A percentile compares a stretch with the other conserved stretches of the same genome.
Evolutionary conservation across 179 eudicot genomes (phyloP).

Genomic region (Sideroxylon spinosum): DNA sequence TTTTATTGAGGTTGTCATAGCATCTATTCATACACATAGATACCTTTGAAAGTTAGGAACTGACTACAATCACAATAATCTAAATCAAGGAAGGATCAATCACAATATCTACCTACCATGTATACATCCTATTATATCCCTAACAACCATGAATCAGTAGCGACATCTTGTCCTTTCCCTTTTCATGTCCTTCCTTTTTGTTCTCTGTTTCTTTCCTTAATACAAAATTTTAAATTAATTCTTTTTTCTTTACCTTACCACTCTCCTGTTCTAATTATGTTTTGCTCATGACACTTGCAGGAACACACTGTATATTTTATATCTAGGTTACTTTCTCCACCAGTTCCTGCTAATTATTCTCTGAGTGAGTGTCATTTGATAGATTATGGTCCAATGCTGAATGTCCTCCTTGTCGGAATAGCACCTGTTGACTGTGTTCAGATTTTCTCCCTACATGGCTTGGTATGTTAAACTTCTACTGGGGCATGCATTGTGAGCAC

Average conservation of each 20-base stretch:
- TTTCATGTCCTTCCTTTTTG: neutral
- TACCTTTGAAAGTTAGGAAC: too few relatives aligned
- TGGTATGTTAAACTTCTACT: conserved; percentile 50
- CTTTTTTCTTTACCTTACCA: neutral
- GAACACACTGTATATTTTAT: conserved; percentile 77
- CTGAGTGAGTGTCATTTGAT: conserved; percentile 70
- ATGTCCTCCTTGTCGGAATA: conserved; percentile 76
- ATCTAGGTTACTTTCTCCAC: conserved; percentile 78
- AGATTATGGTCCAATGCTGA: conserved; percentile 80
- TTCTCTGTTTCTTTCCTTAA: neutral
- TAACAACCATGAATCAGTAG: too few relatives aligned
- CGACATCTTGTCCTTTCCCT: too few relatives aligned
- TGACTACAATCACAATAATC: too few relatives aligned
- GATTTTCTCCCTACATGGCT: conserved; percentile 88
- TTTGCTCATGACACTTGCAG: conserved; percentile 41
- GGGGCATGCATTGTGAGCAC: too few relatives aligned
- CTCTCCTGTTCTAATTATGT: neutral
- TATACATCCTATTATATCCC: too few relatives aligned
- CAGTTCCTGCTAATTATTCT: conserved; percentile 55
- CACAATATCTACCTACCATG: too few relatives aligned
- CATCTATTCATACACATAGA: too few relatives aligned
- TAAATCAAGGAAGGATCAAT: too few relatives aligned
- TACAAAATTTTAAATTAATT: too few relatives aligned
- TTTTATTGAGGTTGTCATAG: too few relatives aligned
- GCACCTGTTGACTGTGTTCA: conserved; percentile 88